Evolutionary conservation across 2,329 filamentous ascomycete genomes (phyloP).

Genomic region (Colletotrichum sp.): DNA sequence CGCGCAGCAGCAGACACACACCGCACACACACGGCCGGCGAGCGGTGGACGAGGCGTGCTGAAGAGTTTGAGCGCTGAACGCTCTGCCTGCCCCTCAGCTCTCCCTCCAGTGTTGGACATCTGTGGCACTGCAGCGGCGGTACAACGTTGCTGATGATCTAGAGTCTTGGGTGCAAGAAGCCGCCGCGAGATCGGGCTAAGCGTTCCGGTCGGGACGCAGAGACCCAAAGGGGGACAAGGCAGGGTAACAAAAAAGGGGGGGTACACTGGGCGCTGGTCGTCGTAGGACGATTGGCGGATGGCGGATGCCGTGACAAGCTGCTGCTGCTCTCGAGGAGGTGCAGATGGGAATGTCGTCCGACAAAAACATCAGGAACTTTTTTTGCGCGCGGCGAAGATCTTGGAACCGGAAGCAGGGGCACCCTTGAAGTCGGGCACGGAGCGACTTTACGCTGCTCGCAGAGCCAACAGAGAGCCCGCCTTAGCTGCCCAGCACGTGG

Average conservation of each 20-base stretch:
- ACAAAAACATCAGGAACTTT: slow-evolving; percentile 14
- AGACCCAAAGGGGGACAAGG: background rate
- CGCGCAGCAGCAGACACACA: background rate
- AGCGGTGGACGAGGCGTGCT: background rate
- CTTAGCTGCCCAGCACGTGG: background rate
- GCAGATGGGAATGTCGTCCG: slow-evolving; percentile 1
- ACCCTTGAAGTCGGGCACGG: background rate
- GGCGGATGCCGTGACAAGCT: slow-evolving; percentile 11
- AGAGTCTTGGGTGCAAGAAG: slow-evolving; percentile 8
- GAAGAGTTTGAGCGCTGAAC: background rate
- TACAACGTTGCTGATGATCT: slow-evolving; percentile 18
- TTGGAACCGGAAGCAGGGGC: background rate
- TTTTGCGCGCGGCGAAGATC: slow-evolving; percentile 9
- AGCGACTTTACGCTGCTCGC: background rate
- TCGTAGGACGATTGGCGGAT: background rate
- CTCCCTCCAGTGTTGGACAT: background rate
- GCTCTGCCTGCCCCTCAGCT: background rate
- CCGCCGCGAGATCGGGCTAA: slow-evolving; percentile 16
- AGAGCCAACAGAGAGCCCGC: background rate
- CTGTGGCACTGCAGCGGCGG: background rate
- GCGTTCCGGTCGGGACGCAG: background rate
- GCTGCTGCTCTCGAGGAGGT: background rate
- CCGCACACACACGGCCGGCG: background rate
- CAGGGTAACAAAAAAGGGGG: background rate
- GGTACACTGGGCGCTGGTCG: background rate